phyloP scores from a whole-genome alignment of 176 grass and related monocot species.

The Aegilops longissima region DNA sequence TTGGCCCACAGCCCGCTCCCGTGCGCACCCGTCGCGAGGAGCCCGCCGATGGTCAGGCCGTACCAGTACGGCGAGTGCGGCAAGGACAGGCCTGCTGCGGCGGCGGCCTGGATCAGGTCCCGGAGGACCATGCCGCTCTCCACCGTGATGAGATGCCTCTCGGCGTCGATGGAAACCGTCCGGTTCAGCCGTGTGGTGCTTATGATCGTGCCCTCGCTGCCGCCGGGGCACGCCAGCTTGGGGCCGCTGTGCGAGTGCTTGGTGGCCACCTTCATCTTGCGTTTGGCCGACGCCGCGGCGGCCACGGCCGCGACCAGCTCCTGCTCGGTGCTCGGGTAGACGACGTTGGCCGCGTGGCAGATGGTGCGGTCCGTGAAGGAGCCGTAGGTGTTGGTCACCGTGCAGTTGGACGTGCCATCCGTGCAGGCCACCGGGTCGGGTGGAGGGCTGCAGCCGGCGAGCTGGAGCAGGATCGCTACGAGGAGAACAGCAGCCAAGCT shows the following conservation, averaged over 20 bases:
- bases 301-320: background rate
- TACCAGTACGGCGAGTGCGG: background rate
- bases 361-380: background rate
- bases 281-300: background rate
- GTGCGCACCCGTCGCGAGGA: background rate
- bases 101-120: background rate
- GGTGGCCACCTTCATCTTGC: background rate
- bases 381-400: background rate
- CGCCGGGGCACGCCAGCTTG: background rate
- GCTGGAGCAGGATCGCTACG: background rate
- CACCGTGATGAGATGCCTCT: background rate
- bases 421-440: background rate
- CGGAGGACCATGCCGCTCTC: background rate
- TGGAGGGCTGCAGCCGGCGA: background rate
- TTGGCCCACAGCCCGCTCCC: background rate
- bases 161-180: background rate
- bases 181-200: background rate
- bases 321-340: background rate
- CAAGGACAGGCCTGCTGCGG: background rate
- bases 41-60: background rate
- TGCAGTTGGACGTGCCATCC: background rate
- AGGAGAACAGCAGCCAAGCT: background rate
- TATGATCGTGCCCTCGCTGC: background rate
- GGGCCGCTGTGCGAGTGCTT: background rate
- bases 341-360: background rate